These are phyloP conservation scores for Chlamydomonas applanata DNA, from an alignment of 139 green algal species.

Conservation along the genomic window DNA sequence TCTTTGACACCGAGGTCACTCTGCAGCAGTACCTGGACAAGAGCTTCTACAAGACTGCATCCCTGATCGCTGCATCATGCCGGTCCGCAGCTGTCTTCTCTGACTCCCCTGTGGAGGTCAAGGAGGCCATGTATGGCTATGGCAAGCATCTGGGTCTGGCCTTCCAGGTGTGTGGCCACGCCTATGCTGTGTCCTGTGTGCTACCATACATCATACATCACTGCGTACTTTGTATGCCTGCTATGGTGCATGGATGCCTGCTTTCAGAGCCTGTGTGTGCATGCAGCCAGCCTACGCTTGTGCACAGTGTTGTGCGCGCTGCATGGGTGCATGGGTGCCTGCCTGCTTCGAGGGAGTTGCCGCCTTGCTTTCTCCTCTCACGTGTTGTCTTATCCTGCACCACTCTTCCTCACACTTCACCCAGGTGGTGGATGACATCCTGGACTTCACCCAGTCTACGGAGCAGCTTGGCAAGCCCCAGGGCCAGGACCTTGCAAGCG, in stretches of 20 bases:
- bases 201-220: neutral
- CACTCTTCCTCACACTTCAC: too few species aligned
- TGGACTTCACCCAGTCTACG: constrained; percentile 95
- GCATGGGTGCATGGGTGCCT: too few species aligned
- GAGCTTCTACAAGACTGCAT: constrained; percentile 97
- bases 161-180: constrained; percentile 74
- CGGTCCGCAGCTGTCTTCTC: constrained; percentile 89
- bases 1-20: constrained; percentile 91
- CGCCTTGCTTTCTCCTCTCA: too few species aligned
- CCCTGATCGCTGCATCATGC: constrained; percentile 94
- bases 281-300: too few species aligned
- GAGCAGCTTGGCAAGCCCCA: constrained; percentile 96
- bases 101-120: constrained; percentile 61
- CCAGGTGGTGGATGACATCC: constrained; percentile 93
- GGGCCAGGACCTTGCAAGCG: constrained; percentile 92
- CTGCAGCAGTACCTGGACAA: constrained; percentile 94
- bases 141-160: constrained; percentile 95
- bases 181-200: constrained; percentile 11
- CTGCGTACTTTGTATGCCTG: neutral
- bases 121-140: constrained; percentile 94
- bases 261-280: too few species aligned
- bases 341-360: too few species aligned
- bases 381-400: too few species aligned
- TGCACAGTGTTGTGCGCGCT: too few species aligned
- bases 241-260: too few species aligned